These are phyloP conservation scores for Haplographium delicatum DNA, from an alignment of 495 filamentous ascomycete genomes.

Conservation along the genomic window DNA sequence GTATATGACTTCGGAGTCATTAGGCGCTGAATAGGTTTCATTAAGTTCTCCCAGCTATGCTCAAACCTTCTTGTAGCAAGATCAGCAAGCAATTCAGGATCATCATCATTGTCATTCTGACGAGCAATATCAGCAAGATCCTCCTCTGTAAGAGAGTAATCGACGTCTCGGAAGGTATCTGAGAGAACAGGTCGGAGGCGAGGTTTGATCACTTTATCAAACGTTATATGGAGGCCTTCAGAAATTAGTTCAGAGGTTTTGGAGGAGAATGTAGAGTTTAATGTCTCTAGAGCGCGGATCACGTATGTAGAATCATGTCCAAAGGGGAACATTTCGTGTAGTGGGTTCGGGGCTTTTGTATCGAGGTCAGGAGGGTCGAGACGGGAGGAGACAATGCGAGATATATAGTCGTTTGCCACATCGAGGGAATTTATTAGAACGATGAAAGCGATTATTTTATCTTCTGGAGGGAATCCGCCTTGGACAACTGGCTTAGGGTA, in stretches of 20 bases:
- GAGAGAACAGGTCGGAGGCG: slow-evolving; percentile 79
- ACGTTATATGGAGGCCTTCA: slow-evolving; percentile 77
- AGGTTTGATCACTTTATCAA: slow-evolving; percentile 81
- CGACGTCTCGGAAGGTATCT: slow-evolving; percentile 86
- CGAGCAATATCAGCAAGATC: slow-evolving; percentile 43
- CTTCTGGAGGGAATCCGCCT: slow-evolving; percentile 75
- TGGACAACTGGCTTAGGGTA: slow-evolving; percentile 74
- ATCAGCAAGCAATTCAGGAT: slow-evolving; percentile 42
- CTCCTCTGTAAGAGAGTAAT: slow-evolving; percentile 57
- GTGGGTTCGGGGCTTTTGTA: slow-evolving; percentile 26
- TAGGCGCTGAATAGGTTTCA: slow-evolving; percentile 76
- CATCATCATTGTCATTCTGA: slow-evolving; percentile 42
- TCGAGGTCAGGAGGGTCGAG: slow-evolving; percentile 30
- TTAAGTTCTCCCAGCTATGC: slow-evolving; percentile 75
- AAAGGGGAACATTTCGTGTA: slow-evolving; percentile 72
- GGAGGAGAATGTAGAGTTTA: slow-evolving; percentile 63
- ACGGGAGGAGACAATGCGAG: slow-evolving; percentile 72
- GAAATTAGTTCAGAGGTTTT: slow-evolving; percentile 77
- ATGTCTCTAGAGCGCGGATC: slow-evolving; percentile 55
- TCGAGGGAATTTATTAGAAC: slow-evolving; percentile 95
- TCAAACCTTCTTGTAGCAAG: slow-evolving; percentile 72
- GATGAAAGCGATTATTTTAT: slow-evolving; percentile 77
- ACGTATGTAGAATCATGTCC: slow-evolving; percentile 66
- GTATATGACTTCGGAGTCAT: slow-evolving; percentile 69
- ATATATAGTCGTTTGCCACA: slow-evolving; percentile 79